phyloP scores from a whole-genome alignment of 176 grass and related monocot genomes.

The Rhipidocladum racemiflorum region DNA sequence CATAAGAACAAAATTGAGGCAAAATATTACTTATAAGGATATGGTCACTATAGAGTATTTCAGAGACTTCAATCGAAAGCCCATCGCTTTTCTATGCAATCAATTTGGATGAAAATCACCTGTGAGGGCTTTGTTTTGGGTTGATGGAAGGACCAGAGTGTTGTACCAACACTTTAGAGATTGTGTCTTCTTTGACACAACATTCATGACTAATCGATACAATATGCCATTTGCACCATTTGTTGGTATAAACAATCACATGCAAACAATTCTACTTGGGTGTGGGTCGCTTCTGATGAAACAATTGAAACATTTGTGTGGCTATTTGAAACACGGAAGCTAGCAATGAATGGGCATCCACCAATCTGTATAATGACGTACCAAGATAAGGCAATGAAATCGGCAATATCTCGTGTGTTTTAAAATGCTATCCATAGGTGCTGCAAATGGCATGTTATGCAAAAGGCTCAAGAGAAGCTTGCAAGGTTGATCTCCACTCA shows the following conservation, averaged over 20 bases:
- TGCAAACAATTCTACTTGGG: not conserved
- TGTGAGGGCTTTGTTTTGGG: not conserved
- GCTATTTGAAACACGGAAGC: not conserved
- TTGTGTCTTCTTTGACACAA: slow-evolving; percentile 19
- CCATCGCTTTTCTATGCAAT: not conserved
- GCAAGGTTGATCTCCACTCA: not conserved
- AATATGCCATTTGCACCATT: not conserved
- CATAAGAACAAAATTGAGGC: not conserved
- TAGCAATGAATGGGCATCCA: not conserved
- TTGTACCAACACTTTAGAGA: not conserved
- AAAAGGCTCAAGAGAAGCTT: not conserved
- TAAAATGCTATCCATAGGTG: not conserved
- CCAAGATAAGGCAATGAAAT: not conserved
- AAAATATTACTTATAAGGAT: not conserved
- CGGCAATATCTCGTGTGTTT: not conserved
- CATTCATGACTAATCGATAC: not conserved
- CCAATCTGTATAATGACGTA: not conserved
- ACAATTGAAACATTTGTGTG: not conserved
- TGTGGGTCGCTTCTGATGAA: not conserved
- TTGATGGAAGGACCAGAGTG: not conserved
- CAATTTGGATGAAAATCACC: not conserved
- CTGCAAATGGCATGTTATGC: not conserved
- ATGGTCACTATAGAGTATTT: not conserved
- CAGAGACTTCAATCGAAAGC: not conserved
- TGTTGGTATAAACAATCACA: slow-evolving; percentile 4